These are phyloP conservation scores for Pharus latifolius DNA, from an alignment of 176 grass and related monocot species.

Conservation along the genomic window DNA sequence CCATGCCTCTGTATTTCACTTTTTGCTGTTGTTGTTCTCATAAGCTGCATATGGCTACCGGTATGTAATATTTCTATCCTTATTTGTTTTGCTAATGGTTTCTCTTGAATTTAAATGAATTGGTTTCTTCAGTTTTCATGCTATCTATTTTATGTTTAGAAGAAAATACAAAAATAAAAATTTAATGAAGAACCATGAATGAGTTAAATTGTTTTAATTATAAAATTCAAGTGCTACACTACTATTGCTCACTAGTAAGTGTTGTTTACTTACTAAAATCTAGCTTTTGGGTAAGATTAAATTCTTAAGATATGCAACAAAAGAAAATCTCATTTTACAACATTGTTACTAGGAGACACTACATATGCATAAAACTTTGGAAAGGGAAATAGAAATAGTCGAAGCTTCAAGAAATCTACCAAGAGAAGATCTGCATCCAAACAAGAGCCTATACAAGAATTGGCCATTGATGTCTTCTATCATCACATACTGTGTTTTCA, in stretches of 20 bases:
- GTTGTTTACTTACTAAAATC: neutral
- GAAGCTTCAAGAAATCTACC: neutral
- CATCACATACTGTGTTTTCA: constrained; percentile 52
- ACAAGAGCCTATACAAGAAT: constrained; percentile 50
- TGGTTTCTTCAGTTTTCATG: neutral
- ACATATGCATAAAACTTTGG: constrained; percentile 41
- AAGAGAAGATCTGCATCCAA: neutral
- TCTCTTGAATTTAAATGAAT: too few species aligned
- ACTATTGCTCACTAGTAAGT: neutral
- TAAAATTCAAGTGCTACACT: neutral
- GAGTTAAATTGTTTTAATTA: neutral
- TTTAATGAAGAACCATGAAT: neutral
- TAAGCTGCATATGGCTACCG: constrained; percentile 64
- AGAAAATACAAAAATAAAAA: neutral
- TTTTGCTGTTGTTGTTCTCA: constrained; percentile 38
- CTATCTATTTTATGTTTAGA: neutral
- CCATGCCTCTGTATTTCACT: constrained; percentile 65
- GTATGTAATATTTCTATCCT: constrained; percentile 28
- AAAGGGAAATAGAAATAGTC: neutral
- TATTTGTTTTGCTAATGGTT: too few species aligned
- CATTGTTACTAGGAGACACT: constrained; percentile 61
- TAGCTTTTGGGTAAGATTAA: neutral
- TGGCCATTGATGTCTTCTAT: constrained; percentile 77
- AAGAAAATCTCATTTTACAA: neutral
- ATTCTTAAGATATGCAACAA: neutral